These are phyloP conservation scores for Podospora tetraspora DNA, from an alignment of 495 filamentous ascomycete genomes.

Conservation along the genomic window DNA sequence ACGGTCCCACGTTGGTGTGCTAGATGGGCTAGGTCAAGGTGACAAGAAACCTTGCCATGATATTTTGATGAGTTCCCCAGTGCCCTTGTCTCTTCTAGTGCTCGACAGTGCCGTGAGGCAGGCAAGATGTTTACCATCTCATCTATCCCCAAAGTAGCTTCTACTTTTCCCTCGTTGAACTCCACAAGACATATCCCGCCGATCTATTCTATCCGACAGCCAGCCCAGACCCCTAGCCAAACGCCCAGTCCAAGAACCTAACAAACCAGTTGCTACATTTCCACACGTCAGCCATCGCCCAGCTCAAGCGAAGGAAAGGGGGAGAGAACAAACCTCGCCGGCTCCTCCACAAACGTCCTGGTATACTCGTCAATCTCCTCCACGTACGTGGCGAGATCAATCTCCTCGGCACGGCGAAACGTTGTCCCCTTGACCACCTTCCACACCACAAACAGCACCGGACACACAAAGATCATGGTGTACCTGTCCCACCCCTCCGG, in stretches of 20 bases:
- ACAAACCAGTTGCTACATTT: conserved; percentile 19
- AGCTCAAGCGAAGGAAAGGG: background rate
- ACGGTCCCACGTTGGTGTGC: too few relatives aligned
- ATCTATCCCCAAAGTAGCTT: background rate
- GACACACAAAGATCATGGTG: conserved; percentile 62
- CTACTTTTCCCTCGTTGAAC: background rate
- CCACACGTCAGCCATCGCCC: conserved; percentile 1
- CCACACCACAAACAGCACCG: conserved; percentile 63
- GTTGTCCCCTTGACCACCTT: conserved; percentile 63
- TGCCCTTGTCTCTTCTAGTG: too few relatives aligned
- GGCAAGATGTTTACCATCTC: background rate
- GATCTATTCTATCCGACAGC: background rate
- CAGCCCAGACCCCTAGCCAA: conserved; percentile 17
- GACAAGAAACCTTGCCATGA: too few relatives aligned
- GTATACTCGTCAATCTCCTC: conserved; percentile 72
- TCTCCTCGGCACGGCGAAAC: conserved; percentile 51
- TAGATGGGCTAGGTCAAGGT: too few relatives aligned
- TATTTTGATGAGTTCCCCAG: too few relatives aligned
- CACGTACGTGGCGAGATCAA: conserved; percentile 59
- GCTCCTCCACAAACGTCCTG: conserved; percentile 52
- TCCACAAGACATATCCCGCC: background rate
- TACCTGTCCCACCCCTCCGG: conserved; percentile 33
- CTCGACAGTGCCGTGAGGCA: background rate
- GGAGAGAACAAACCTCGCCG: conserved; percentile 48
- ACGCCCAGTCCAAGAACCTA: conserved; percentile 22